Percentiles rank a stretch among this genome's conserved stretches.
These are phyloP conservation scores for Lepidium campestre DNA, from an alignment of 441 rosid species.

Conservation along the genomic window DNA sequence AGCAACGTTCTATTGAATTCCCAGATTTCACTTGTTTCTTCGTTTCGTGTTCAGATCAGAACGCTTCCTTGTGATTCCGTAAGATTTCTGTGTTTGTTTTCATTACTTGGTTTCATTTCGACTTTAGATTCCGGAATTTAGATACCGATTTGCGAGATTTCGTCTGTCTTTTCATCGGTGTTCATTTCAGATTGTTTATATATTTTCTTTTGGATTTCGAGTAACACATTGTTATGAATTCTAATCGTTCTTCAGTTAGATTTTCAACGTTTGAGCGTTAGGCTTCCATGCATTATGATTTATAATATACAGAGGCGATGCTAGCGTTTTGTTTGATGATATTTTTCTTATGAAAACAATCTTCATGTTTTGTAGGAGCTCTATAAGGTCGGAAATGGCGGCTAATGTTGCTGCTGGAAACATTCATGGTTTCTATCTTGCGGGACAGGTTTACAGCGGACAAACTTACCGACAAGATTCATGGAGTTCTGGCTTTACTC, in stretches of 20 bases:
- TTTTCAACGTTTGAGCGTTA: background rate
- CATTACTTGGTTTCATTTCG: background rate
- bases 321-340: background rate
- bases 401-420: conserved; percentile 46
- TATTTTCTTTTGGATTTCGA: background rate
- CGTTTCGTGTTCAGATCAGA: background rate
- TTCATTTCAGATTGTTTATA: background rate
- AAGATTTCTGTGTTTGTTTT: background rate
- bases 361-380: conserved; percentile 18
- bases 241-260: background rate
- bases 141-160: background rate
- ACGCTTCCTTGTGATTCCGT: conserved; percentile 9
- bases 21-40: conserved; percentile 7
- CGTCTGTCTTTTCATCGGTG: background rate
- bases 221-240: background rate
- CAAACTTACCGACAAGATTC: conserved; percentile 25
- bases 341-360: background rate
- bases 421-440: conserved; percentile 36
- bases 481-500: conserved; percentile 31
- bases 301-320: background rate
- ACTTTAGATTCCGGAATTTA: background rate
- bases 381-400: conserved; percentile 33
- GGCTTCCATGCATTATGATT: background rate
- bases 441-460: conserved; percentile 34
- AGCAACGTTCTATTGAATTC: conserved; percentile 4